phyloP scores from a whole-genome alignment of 768 basidiomycete genomes.

The Lentinula lateritia region DNA sequence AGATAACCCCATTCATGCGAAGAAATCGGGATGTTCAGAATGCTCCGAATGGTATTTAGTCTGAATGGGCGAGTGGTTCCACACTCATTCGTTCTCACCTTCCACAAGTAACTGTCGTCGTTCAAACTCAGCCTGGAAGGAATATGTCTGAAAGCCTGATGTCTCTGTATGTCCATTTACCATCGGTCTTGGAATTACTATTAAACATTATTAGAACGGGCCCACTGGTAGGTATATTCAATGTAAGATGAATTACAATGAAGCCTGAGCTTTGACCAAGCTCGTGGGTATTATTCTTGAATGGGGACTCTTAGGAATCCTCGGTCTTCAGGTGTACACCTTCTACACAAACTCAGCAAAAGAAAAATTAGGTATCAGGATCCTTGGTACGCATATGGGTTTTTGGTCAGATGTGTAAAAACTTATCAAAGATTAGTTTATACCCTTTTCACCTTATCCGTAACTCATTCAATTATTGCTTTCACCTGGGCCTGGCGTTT shows the following conservation, averaged over 20 bases:
- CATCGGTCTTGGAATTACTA: neutral
- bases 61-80: too few relatives aligned
- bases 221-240: neutral
- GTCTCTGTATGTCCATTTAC: neutral
- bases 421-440: neutral
- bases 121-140: neutral
- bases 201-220: neutral
- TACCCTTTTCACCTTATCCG: constrained; percentile 12
- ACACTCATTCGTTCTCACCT: neutral
- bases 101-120: neutral
- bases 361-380: constrained; percentile 8
- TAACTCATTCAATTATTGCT: constrained; percentile 14
- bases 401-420: neutral
- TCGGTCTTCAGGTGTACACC: neutral
- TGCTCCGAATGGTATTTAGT: neutral
- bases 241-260: neutral
- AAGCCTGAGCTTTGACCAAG: neutral
- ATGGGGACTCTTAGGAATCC: neutral
- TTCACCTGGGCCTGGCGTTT: constrained; percentile 16
- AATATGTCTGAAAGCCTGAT: neutral
- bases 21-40: neutral
- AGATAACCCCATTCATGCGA: neutral
- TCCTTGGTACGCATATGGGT: neutral
- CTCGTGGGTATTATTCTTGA: neutral
- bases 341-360: constrained; percentile 3